Conservation (phyloP, 305 asterid genomes). For the Nicotiana rustica region DNA sequence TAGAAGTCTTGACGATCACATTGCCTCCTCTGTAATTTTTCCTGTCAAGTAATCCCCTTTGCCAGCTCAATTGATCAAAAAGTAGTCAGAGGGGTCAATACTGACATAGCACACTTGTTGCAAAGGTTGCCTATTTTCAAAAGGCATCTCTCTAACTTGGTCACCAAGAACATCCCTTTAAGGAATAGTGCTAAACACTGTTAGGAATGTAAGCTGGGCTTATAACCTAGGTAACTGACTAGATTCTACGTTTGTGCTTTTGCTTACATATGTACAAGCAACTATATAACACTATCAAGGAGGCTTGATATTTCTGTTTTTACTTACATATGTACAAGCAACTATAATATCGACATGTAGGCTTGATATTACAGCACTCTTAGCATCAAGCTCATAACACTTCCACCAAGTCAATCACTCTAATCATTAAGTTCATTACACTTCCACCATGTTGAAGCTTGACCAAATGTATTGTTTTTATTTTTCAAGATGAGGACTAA, state of each 20-base stretch:
- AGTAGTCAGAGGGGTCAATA: slow-evolving; percentile 2
- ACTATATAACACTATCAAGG: background rate
- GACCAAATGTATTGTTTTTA: background rate
- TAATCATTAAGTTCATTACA: background rate
- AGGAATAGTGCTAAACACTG: background rate
- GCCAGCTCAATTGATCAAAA: background rate
- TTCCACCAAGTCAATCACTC: background rate
- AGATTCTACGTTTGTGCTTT: background rate
- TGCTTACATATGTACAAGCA: slow-evolving; percentile 3
- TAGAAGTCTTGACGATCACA: background rate
- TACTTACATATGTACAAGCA: background rate
- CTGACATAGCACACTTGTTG: background rate
- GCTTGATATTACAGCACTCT: slow-evolving; percentile 19
- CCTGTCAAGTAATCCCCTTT: slow-evolving; percentile 5
- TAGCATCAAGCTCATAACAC: background rate
- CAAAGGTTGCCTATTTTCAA: background rate
- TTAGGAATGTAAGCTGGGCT: slow-evolving; percentile 3
- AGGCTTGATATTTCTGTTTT: slow-evolving; percentile 11
- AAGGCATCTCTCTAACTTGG: slow-evolving; percentile 18
- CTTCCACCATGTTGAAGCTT: background rate
- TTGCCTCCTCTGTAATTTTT: background rate
- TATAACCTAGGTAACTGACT: background rate
- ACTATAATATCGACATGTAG: background rate
- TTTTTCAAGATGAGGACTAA: slow-evolving; percentile 29
- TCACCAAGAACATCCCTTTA: background rate